Percentiles rank a stretch among this genome's conserved stretches.
Evolutionary conservation across 2,329 filamentous ascomycete genomes (phyloP).

Genomic region (Alternaria gaisen): DNA sequence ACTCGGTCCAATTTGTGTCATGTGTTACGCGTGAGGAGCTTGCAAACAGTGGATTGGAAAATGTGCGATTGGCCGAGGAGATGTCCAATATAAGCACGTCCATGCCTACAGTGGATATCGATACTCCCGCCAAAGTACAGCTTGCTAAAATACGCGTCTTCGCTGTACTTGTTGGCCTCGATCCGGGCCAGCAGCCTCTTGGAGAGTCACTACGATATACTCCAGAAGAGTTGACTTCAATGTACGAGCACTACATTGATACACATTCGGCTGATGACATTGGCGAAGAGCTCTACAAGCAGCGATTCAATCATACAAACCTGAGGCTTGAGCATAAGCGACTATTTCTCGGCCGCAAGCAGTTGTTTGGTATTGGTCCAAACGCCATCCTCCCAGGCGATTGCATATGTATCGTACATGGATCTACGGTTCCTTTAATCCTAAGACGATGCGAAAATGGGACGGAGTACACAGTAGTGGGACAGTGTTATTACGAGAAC

Average conservation of each 20-base stretch:
- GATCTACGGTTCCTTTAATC: conserved; percentile 4
- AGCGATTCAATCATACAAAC: background rate
- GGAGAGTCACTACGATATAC: background rate
- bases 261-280: background rate
- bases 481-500: conserved; percentile 8
- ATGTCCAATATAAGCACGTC: background rate
- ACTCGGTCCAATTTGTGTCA: background rate
- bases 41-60: background rate
- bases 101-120: background rate
- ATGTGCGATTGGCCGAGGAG: background rate
- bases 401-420: conserved; percentile 9
- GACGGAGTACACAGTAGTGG: conserved; percentile 2
- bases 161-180: background rate
- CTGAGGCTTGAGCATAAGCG: background rate
- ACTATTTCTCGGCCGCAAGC: background rate
- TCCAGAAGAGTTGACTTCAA: background rate
- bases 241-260: conserved; percentile 2
- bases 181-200: background rate
- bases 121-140: background rate
- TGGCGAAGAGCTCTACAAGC: background rate
- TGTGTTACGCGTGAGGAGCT: background rate
- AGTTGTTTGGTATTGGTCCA: background rate
- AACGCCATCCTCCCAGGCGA: conserved; percentile 1
- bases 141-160: background rate
- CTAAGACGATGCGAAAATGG: background rate